Percentiles rank a stretch among this genome's conserved stretches.
These are phyloP conservation scores for Nannochloropsis granulata DNA, from an alignment of 108 stramenopile genomes.

Conservation along the genomic window DNA sequence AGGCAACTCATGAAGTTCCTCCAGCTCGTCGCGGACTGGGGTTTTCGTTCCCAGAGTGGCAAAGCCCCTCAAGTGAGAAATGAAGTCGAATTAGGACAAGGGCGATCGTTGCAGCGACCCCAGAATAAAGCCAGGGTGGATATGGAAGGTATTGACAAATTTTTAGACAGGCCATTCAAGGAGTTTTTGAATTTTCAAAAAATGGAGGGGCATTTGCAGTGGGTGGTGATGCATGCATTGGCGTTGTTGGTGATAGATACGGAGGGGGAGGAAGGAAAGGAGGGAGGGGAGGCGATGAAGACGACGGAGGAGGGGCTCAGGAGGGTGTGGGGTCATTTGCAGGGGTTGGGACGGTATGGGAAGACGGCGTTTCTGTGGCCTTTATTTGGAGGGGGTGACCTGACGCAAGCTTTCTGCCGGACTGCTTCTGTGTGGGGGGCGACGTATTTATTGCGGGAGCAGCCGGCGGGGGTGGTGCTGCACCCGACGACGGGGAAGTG, in stretches of 20 bases:
- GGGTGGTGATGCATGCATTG: slow-evolving; percentile 5
- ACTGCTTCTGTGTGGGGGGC: slow-evolving; percentile 17
- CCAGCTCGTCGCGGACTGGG: slow-evolving; percentile 64
- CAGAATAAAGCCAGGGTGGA: slow-evolving; percentile 59
- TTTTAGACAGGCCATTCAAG: neutral
- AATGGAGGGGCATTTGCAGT: neutral
- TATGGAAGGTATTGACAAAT: neutral
- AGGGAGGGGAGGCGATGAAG: neutral
- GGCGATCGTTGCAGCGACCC: slow-evolving; percentile 63
- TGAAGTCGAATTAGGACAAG: slow-evolving; percentile 65
- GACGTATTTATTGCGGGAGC: slow-evolving; percentile 10
- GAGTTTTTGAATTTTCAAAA: neutral
- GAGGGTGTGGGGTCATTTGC: slow-evolving; percentile 1
- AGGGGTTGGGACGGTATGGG: slow-evolving; percentile 22
- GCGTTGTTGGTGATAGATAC: neutral
- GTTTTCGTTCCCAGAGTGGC: slow-evolving; percentile 5
- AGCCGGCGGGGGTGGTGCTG: neutral
- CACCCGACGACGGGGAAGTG: neutral
- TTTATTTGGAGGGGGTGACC: slow-evolving; percentile 13
- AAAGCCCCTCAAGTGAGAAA: slow-evolving; percentile 50
- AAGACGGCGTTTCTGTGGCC: slow-evolving; percentile 9
- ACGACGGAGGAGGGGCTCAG: neutral
- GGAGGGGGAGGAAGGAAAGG: neutral
- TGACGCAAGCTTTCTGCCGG: slow-evolving; percentile 23
- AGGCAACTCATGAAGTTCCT: slow-evolving; percentile 77